Percentiles rank a stretch among this genome's conserved stretches.
phyloP scores from a whole-genome alignment of 352 stramenopile genomes.

The Globisporangium sylvaticum region DNA sequence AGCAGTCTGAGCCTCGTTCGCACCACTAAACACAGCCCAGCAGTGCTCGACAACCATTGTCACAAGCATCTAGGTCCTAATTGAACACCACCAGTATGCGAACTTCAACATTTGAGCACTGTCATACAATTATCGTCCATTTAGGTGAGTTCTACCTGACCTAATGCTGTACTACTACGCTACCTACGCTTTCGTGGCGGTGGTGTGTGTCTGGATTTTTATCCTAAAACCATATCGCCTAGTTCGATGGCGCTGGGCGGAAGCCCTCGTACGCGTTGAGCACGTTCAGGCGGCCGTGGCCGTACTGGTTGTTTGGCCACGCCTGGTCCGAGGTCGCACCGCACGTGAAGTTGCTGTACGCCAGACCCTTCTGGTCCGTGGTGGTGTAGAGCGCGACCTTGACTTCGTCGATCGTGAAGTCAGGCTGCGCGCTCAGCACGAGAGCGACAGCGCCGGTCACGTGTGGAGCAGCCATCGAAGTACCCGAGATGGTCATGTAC shows the following conservation, averaged over 20 bases:
- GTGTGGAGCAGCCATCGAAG: conserved; percentile 24
- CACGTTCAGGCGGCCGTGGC: conserved; percentile 21
- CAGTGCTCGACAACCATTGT: not conserved
- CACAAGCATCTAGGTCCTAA: not conserved
- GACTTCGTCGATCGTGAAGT: conserved; percentile 11
- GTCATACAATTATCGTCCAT: not conserved
- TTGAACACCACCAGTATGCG: not conserved
- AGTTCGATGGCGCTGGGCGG: conserved; percentile 9
- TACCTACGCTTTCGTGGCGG: not conserved
- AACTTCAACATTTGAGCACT: not conserved
- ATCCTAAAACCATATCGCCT: not conserved
- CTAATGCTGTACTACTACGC: not conserved
- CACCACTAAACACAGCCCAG: not conserved
- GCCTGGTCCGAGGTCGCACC: conserved; percentile 18
- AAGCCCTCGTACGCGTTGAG: conserved; percentile 21
- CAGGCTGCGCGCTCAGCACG: conserved; percentile 14
- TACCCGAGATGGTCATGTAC: conserved; percentile 16
- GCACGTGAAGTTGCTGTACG: conserved; percentile 19
- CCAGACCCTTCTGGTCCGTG: conserved; percentile 11
- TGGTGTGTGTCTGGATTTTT: not conserved
- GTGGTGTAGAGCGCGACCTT: conserved; percentile 8
- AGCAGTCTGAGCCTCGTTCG: not conserved
- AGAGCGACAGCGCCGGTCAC: conserved; percentile 21
- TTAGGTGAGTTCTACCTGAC: not conserved
- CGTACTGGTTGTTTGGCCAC: conserved; percentile 41